Percentiles rank a stretch among this genome's conserved stretches.
Evolutionary conservation across 2,329 filamentous ascomycete genomes (phyloP).

Genomic region (Bipolaris bicolor): DNA sequence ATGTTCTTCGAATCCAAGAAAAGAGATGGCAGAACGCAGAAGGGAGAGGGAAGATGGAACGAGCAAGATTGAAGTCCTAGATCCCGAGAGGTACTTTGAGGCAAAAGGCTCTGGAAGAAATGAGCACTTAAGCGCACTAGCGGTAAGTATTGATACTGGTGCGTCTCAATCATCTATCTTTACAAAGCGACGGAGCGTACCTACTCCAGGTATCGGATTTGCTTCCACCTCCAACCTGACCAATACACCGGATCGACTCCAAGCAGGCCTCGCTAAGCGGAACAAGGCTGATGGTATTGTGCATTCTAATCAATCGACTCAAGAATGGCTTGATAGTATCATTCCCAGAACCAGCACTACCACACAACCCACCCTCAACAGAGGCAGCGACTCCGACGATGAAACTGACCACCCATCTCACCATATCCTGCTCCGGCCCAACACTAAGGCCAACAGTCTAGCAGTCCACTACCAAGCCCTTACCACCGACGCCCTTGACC

Average conservation of each 20-base stretch:
- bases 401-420: not conserved
- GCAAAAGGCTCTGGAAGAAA: too few species aligned
- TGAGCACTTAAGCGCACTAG: not conserved
- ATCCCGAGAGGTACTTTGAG: too few species aligned
- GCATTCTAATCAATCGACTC: not conserved
- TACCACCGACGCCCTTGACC: not conserved
- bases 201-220: not conserved
- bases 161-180: not conserved
- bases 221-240: not conserved
- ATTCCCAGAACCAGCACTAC: not conserved
- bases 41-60: not conserved
- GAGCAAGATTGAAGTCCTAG: not conserved
- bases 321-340: slow-evolving; percentile 1
- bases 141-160: not conserved
- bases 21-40: not conserved
- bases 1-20: not conserved
- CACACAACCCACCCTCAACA: not conserved
- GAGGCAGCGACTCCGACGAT: not conserved
- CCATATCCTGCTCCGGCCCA: not conserved
- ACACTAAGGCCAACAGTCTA: not conserved
- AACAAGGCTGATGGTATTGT: not conserved
- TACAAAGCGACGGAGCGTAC: not conserved
- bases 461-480: not conserved
- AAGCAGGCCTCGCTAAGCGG: too few species aligned
- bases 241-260: not conserved